Evolutionary conservation across 257 asterid genomes (phyloP).

Genomic region (Cinchona pubescens): DNA sequence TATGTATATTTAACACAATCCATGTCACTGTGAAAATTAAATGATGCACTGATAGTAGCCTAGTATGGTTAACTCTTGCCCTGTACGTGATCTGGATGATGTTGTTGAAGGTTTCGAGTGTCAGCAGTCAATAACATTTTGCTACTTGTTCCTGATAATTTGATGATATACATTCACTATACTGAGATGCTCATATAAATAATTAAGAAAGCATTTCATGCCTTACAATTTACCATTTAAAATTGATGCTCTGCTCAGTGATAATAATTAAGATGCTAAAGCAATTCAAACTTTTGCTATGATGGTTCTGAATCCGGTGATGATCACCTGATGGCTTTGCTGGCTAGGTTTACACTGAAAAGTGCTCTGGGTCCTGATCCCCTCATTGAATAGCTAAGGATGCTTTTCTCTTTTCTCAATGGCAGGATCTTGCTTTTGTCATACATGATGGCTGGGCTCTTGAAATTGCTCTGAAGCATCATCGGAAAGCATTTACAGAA

Average conservation of each 20-base stretch:
- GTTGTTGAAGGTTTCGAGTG: background rate
- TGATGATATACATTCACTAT: background rate
- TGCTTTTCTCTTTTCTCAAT: background rate
- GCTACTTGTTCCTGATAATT: no score
- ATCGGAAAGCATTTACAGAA: constrained; percentile 85
- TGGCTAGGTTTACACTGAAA: background rate
- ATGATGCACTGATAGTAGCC: background rate
- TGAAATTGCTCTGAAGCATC: constrained; percentile 89
- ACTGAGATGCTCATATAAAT: background rate
- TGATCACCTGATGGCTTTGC: background rate
- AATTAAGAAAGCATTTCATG: background rate
- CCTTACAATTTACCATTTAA: background rate
- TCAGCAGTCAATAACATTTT: no score
- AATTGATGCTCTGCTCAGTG: background rate
- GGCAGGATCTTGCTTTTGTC: constrained; percentile 93
- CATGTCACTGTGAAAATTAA: no score
- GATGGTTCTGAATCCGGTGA: background rate
- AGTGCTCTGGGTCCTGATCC: background rate
- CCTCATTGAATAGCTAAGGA: background rate
- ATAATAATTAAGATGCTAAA: background rate
- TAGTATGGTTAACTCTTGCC: background rate
- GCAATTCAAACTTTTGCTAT: background rate
- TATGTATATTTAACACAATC: no score
- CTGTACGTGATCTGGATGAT: background rate
- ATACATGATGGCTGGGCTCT: constrained; percentile 99